Evolutionary conservation across 2,329 filamentous ascomycete genomes (phyloP).

Genomic region (Rhynchosporium graminicola): DNA sequence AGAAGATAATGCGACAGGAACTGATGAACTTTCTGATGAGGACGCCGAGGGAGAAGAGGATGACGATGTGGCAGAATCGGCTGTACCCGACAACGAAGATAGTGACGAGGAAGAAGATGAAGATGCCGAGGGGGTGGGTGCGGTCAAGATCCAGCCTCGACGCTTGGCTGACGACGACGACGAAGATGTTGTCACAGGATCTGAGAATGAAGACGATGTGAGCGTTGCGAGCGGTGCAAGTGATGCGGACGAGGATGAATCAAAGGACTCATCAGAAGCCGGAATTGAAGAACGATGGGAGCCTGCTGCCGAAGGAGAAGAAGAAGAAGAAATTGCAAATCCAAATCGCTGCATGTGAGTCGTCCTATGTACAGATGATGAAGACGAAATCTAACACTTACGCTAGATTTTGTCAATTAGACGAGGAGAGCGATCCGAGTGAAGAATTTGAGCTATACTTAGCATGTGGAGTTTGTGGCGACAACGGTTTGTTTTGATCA

Average conservation of each 20-base stretch:
- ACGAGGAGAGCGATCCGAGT: slow-evolving; percentile 79
- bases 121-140: slow-evolving; percentile 41
- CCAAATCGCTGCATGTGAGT: slow-evolving; percentile 67
- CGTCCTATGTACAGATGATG: slow-evolving; percentile 22
- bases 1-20: slow-evolving; percentile 25
- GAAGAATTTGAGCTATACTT: slow-evolving; percentile 81
- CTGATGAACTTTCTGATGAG: slow-evolving; percentile 41
- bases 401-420: slow-evolving; percentile 76
- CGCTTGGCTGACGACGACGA: slow-evolving; percentile 41
- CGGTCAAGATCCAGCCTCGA: slow-evolving; percentile 40
- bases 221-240: slow-evolving; percentile 32
- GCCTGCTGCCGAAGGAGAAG: slow-evolving; percentile 54
- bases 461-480: slow-evolving; percentile 74
- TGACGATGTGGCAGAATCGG: slow-evolving; percentile 34
- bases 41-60: slow-evolving; percentile 46
- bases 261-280: slow-evolving; percentile 57
- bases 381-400: slow-evolving; percentile 34
- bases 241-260: slow-evolving; percentile 52
- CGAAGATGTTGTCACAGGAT: slow-evolving; percentile 41
- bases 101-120: slow-evolving; percentile 47
- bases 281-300: slow-evolving; percentile 58
- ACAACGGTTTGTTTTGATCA: slow-evolving; percentile 68
- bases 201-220: slow-evolving; percentile 36
- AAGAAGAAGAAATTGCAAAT: slow-evolving; percentile 53
- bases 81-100: slow-evolving; percentile 43